These are phyloP conservation scores for Aspergillus mulundensis DNA, from an alignment of 495 filamentous ascomycete species.

Conservation along the genomic window DNA sequence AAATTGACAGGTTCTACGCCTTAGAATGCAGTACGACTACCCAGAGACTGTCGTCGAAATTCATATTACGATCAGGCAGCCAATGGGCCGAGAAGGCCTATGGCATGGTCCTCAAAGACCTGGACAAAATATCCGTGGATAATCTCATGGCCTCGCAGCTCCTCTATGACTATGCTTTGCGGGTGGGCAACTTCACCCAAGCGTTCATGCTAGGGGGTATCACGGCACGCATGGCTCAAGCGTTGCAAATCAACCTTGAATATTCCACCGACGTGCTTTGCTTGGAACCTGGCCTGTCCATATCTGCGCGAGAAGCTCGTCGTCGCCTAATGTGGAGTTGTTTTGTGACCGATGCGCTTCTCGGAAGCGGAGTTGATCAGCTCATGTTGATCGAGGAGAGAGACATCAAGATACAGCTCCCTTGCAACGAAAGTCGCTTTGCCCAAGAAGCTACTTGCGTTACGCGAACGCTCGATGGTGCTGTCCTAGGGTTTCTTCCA, in stretches of 20 bases:
- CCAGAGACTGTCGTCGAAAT: constrained; percentile 16
- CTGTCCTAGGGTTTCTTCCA: constrained; percentile 23
- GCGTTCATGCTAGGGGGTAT: constrained; percentile 37
- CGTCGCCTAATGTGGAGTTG: constrained; percentile 39
- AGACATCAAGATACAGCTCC: constrained; percentile 37
- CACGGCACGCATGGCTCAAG: constrained; percentile 35
- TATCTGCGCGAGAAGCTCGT: constrained; percentile 26
- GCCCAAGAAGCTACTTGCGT: constrained; percentile 25
- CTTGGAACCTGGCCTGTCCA: constrained; percentile 18
- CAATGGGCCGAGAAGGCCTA: constrained; percentile 31
- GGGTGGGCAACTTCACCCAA: constrained; percentile 32
- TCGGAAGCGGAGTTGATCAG: constrained; percentile 33
- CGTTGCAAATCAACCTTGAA: constrained; percentile 34
- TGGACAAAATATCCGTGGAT: constrained; percentile 33
- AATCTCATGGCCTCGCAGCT: constrained; percentile 32
- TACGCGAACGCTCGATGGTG: constrained; percentile 25
- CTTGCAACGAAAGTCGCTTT: constrained; percentile 30
- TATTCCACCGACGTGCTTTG: constrained; percentile 35
- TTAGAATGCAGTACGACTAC: constrained; percentile 18
- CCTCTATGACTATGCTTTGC: constrained; percentile 31
- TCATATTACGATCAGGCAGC: constrained; percentile 15
- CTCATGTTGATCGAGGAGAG: constrained; percentile 30
- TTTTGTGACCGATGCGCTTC: constrained; percentile 35
- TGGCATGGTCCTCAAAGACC: constrained; percentile 23
- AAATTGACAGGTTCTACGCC: constrained; percentile 22